These are phyloP conservation scores for Arabis hirsuta DNA, from an alignment of 345 rosid genomes.

Conservation along the genomic window DNA sequence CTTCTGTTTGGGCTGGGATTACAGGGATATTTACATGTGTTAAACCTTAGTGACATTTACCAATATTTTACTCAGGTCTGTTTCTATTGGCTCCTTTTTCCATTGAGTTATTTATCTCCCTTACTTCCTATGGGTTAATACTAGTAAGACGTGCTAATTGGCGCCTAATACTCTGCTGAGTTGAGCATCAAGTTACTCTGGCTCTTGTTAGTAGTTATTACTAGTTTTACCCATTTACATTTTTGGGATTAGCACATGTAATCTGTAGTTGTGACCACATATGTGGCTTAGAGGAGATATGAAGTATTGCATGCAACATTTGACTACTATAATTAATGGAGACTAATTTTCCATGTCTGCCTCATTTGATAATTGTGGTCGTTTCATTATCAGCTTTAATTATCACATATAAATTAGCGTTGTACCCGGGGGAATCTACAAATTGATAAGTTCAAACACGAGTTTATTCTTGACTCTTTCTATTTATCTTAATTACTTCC, in stretches of 20 bases:
- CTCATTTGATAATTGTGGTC: conserved; percentile 15
- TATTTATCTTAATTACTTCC: conserved; percentile 26
- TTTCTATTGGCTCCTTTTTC: conserved; percentile 25
- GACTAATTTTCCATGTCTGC: conserved; percentile 23
- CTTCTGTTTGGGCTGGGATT: conserved; percentile 93
- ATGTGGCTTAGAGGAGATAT: conserved; percentile 20
- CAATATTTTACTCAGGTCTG: conserved; percentile 82
- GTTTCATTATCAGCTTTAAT: conserved; percentile 3
- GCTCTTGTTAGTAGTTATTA: conserved; percentile 18
- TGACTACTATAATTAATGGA: conserved; percentile 21
- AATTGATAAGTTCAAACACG: conserved; percentile 20
- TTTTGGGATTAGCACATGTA: conserved; percentile 16
- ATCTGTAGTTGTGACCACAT: conserved; percentile 14
- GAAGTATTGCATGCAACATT: conserved; percentile 22
- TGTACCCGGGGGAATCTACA: conserved; percentile 20
- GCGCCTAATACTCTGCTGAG: conserved; percentile 31
- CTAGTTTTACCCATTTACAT: conserved; percentile 12
- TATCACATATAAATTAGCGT: conserved; percentile 5
- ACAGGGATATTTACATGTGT: conserved; percentile 86
- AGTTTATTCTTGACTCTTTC: conserved; percentile 1
- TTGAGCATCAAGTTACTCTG: conserved; percentile 24
- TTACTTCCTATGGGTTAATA: conserved; percentile 20
- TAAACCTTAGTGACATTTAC: conserved; percentile 79
- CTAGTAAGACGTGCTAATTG: conserved; percentile 1
- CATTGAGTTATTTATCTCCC: conserved; percentile 14